Conservation (phyloP, 2,329 filamentous ascomycete genomes). For the Aureobasidium sp. region DNA sequence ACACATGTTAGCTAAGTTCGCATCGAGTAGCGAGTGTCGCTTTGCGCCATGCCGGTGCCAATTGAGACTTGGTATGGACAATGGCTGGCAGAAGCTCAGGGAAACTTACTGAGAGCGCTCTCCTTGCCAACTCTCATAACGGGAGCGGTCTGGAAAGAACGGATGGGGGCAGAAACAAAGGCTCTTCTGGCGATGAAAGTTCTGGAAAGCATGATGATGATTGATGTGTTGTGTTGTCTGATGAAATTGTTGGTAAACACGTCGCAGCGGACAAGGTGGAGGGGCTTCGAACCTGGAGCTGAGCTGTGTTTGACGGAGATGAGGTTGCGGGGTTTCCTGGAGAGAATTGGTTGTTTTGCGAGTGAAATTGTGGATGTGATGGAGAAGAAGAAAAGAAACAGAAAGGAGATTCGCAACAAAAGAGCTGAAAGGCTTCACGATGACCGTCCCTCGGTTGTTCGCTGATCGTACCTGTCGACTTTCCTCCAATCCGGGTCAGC, state of each 20-base stretch:
- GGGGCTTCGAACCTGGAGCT: not conserved
- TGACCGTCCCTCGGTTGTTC: slow-evolving; percentile 8
- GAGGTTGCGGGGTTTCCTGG: not conserved
- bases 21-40: not conserved
- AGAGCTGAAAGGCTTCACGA: slow-evolving; percentile 9
- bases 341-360: not conserved
- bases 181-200: slow-evolving; percentile 23
- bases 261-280: not conserved
- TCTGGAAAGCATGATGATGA: slow-evolving; percentile 10
- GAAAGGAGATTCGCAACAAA: not conserved
- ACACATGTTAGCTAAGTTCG: not conserved
- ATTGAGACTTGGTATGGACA: not conserved
- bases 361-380: not conserved
- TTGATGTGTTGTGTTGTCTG: not conserved
- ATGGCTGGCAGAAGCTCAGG: not conserved
- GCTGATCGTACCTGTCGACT: slow-evolving; percentile 6
- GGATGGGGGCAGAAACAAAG: slow-evolving; percentile 22
- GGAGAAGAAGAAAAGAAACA: slow-evolving; percentile 6
- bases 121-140: slow-evolving; percentile 35
- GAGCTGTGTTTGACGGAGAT: not conserved
- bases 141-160: slow-evolving; percentile 32
- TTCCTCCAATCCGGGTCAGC: slow-evolving; percentile 1
- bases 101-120: slow-evolving; percentile 33
- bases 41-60: not conserved
- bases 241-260: not conserved